These are phyloP conservation scores for Obelidium mucronatum DNA, from an alignment of 192 early-diverging fungal genomes.

Conservation along the genomic window DNA sequence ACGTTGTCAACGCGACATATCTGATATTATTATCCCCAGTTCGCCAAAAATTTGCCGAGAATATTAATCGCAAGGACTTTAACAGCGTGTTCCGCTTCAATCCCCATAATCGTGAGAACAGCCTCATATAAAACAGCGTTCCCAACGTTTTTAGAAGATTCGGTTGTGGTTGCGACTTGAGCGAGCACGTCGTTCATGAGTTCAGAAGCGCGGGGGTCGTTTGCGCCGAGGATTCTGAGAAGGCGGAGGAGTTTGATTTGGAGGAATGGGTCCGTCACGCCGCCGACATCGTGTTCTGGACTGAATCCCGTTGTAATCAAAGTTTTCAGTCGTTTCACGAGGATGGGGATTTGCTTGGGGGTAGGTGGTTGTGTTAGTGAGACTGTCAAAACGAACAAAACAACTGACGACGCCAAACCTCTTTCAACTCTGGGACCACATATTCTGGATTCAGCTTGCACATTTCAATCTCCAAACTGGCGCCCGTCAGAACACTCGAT, in stretches of 20 bases:
- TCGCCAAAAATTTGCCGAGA: conserved; percentile 93
- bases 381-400: conserved; percentile 18
- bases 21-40: conserved; percentile 97
- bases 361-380: neutral
- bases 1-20: conserved; percentile 92
- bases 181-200: conserved; percentile 97
- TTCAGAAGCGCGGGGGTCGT: conserved; percentile 83
- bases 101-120: conserved; percentile 95
- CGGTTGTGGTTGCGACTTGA: conserved; percentile 95
- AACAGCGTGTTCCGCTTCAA: conserved; percentile 87
- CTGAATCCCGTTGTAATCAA: conserved; percentile 86
- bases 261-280: conserved; percentile 95
- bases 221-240: conserved; percentile 82
- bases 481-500: conserved; percentile 90
- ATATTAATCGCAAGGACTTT: conserved; percentile 97
- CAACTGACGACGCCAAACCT: conserved; percentile 35
- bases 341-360: conserved; percentile 67
- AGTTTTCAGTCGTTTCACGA: conserved; percentile 88
- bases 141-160: conserved; percentile 94
- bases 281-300: conserved; percentile 94
- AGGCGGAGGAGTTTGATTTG: conserved; percentile 92
- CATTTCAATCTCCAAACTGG: conserved; percentile 90
- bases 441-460: conserved; percentile 75
- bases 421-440: conserved; percentile 71
- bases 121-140: conserved; percentile 98